Evolutionary conservation across 495 filamentous ascomycete species (phyloP), one percentile per base, ranked within the genome.

Genomic region (Thozetella sp.): DNA sequence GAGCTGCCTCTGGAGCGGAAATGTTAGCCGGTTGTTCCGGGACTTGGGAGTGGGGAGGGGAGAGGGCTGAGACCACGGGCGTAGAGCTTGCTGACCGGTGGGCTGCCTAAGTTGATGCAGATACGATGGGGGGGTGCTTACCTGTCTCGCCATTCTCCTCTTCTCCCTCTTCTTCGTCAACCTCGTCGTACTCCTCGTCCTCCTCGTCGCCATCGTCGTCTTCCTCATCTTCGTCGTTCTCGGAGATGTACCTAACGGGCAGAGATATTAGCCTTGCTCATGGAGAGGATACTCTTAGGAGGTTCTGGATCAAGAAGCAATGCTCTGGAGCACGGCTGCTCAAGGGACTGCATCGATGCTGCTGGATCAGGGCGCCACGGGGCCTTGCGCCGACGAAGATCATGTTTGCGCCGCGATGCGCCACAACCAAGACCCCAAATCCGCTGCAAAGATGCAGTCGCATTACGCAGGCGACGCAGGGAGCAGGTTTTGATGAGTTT

Each of bases 161-260:
- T 22, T 61, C 59, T 34, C 60, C 74, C 12, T 62, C 73, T 4
- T 60, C 78, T 15, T 72, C 78, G 11, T 59, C 72, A 54, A 77
- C 69, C 17, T 61, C 73, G 22, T 75, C 69, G 10, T 61, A 53
- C 48, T 73, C 71, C 25, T 67, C 67, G 10, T 73, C 76, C 22
- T 69, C 72, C 10, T 74, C 71, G 22, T 78, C 75, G 0, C 67
- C 73, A 2, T 68, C 70, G 1, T 72, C 68, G 13, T 72, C 67
- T 1, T 71, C 74, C 1, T 79, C 76, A 9, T 79, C 77, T 3
- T 79, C 76, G 15, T 64, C 76, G 19, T 72, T 69, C 17, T 79
- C 76, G 25, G 55, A 60, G 10, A 77, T 70, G 48, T 79, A 72
- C 61, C 73, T 73, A 40, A 22, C 30, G 20, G n/a, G 2, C 37